A percentile compares a stretch with the other conserved stretches of the same genome.
phyloP scores from a whole-genome alignment of 2,329 filamentous ascomycete species.

The Metarhizium album region DNA sequence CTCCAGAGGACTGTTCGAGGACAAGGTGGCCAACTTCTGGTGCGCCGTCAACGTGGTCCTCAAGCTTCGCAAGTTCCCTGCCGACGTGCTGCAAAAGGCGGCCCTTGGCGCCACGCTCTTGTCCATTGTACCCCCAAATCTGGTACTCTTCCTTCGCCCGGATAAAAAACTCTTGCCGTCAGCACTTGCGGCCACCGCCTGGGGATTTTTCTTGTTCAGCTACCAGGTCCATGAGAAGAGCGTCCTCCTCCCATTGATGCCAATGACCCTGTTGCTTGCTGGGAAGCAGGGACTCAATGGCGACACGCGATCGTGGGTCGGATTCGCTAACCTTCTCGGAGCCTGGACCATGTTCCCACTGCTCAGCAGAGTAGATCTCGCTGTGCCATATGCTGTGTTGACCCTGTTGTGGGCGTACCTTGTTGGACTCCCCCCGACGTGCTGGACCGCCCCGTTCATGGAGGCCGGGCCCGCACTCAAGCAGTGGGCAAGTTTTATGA shows the following conservation, averaged over 20 bases:
- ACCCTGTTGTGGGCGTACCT: conserved; percentile 86
- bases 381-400: conserved; percentile 74
- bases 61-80: conserved; percentile 70
- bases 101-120: conserved; percentile 65
- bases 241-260: conserved; percentile 80
- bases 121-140: conserved; percentile 68
- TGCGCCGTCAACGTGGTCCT: conserved; percentile 82
- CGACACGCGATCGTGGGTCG: conserved; percentile 76
- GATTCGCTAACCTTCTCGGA: conserved; percentile 86
- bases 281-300: conserved; percentile 67
- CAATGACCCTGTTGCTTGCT: conserved; percentile 81
- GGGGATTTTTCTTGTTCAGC: conserved; percentile 96
- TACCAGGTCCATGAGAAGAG: conserved; percentile 99
- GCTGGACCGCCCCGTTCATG: conserved; percentile 56
- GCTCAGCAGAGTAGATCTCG: conserved; percentile 71
- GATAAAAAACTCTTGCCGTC: conserved; percentile 66
- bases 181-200: conserved; percentile 73
- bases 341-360: conserved; percentile 92
- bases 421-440: conserved; percentile 73
- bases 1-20: conserved; percentile 89
- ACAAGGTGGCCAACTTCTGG: conserved; percentile 99
- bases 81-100: conserved; percentile 60
- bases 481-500: conserved; percentile 47
- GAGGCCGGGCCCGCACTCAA: conserved; percentile 23
- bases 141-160: conserved; percentile 69